Base-by-base conservation (phyloP, 2,329 filamentous ascomycete species). In the Clonostachys solani region DNA sequence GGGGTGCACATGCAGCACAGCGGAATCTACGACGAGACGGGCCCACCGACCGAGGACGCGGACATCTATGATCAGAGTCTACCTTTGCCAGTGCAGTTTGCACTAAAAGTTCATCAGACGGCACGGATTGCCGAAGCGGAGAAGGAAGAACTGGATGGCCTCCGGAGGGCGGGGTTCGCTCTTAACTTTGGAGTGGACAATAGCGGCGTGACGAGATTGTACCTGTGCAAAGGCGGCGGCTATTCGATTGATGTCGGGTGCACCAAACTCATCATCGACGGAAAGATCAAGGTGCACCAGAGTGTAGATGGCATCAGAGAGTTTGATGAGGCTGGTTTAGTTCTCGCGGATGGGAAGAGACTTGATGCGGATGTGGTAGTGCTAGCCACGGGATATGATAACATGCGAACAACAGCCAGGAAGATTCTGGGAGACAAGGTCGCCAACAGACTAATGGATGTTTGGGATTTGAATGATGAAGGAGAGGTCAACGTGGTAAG, bases 161-260 rank as follows among this genome's bases (percentile, higher is more conserved):
- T 81, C 4, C 58, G 63, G 40, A 69, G 64, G 40, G 78, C 69
- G 0, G 82, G 82, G 0, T 84, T 85, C 65, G 68, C 70, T 43
- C 59, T 80, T 4, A 80, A 85, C 53, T 63, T 56, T 10, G 80
- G 80, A 0, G 72, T 75, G 0, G 71, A 80, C 50, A 71, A 70
- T 3, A 65, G 70, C 1, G 81, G 81, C 0, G 65, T 84, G 13
- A 69, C 77, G 42, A 58, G 73, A 35, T 83, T 83, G 57, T 84
- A 70, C 46, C 55, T 71, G 35, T 60, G 62, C 15, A 57, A 62
- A 7, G 64, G 63, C 1, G 69, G 70, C 3, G 63, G 66, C 13
- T 72, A 69, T 50, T 73, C 72, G 52, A 63, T 72, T 23, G 69
- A 74, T 46, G 64, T 69, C 17, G 71, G 69, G 1, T 60, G 58